Conservation (phyloP, 2,329 filamentous ascomycete species). For the Neobulgaria alba region DNA sequence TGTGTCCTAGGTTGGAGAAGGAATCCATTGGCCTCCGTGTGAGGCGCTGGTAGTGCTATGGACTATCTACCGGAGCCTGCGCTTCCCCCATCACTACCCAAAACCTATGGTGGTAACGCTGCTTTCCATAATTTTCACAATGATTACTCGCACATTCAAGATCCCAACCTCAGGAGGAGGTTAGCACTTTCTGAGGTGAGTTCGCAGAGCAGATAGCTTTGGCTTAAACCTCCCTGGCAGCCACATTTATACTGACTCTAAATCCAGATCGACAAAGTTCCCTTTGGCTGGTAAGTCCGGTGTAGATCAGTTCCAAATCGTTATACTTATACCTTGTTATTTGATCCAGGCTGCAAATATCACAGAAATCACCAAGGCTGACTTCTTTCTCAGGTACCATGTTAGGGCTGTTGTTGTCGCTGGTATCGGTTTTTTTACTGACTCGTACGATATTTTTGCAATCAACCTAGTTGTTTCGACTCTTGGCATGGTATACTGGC, state of each 20-base stretch:
- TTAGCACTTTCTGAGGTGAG: constrained; percentile 59
- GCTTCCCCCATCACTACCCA: constrained; percentile 14
- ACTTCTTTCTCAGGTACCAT: constrained; percentile 13
- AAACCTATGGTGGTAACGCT: constrained; percentile 53
- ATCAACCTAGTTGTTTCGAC: constrained; percentile 66
- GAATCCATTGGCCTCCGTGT: neutral
- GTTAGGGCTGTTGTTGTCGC: constrained; percentile 66
- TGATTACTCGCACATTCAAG: constrained; percentile 48
- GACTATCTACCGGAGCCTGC: constrained; percentile 19
- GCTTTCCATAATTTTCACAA: constrained; percentile 62
- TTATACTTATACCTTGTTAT: too few relatives aligned
- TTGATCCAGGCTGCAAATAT: too few relatives aligned
- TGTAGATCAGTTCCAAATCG: too few relatives aligned
- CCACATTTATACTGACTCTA: neutral
- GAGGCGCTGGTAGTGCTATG: constrained; percentile 10
- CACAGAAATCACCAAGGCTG: too few relatives aligned
- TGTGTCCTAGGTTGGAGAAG: neutral
- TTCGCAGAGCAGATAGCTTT: neutral
- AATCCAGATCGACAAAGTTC: constrained; percentile 15
- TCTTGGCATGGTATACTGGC: constrained; percentile 70
- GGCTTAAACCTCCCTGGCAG: neutral
- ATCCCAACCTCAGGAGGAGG: constrained; percentile 69
- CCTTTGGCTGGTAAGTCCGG: constrained; percentile 60
- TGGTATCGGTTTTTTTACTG: constrained; percentile 76
- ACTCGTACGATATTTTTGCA: constrained; percentile 75